Conservation (phyloP, 2,329 filamentous ascomycete species). For the Sporothrix inflata region DNA sequence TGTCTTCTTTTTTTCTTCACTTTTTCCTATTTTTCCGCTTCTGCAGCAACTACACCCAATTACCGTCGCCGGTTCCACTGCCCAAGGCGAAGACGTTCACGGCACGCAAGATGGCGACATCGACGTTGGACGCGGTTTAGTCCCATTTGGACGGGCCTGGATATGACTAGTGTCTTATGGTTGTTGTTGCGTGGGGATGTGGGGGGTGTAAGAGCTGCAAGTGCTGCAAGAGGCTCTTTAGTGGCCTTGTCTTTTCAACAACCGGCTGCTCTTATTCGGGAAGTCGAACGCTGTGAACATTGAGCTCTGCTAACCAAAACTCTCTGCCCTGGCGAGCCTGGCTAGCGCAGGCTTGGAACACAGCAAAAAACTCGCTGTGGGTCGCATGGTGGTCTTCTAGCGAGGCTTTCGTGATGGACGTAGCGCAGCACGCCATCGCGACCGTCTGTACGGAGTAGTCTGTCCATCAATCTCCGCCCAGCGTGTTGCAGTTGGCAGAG, state of each 20-base stretch:
- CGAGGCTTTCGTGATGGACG: conserved; percentile 24
- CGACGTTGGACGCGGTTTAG: background rate
- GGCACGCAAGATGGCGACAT: conserved; percentile 31
- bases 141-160: background rate
- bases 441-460: too few relatives aligned
- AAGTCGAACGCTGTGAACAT: too few relatives aligned
- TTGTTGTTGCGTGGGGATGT: conserved; percentile 13
- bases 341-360: background rate
- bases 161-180: background rate
- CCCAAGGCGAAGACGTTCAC: conserved; percentile 13
- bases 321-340: background rate
- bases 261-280: too few relatives aligned
- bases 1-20: background rate
- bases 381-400: background rate
- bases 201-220: background rate
- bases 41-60: background rate
- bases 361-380: background rate
- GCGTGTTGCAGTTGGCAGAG: background rate
- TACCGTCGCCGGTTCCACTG: background rate
- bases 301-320: too few relatives aligned
- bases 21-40: background rate
- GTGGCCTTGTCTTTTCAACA: background rate
- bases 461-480: background rate
- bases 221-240: background rate
- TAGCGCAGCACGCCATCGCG: conserved; percentile 25